A percentile compares a stretch with the other conserved stretches of the same genome.
Conservation (phyloP, 257 asterid genomes). For the Galeopsis tetrahit region DNA sequence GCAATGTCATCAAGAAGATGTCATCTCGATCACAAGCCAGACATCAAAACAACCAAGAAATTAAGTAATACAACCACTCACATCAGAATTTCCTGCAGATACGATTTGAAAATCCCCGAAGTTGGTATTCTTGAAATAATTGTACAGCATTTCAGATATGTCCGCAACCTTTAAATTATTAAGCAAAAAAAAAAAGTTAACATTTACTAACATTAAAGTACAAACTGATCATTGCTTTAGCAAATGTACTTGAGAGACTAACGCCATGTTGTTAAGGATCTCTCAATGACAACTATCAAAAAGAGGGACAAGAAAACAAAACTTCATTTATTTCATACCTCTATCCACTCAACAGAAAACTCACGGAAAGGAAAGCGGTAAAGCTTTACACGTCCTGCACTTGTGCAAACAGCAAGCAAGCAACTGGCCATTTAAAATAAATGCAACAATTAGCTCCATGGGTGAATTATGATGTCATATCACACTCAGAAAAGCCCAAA, state of each 20-base stretch:
- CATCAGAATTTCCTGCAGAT: slow-evolving; percentile 49
- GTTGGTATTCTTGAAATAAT: slow-evolving; percentile 46
- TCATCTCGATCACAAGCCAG: slow-evolving; percentile 23
- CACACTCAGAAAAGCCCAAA: not conserved
- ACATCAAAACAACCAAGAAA: slow-evolving; percentile 32
- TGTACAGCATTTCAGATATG: slow-evolving; percentile 63
- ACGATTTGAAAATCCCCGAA: slow-evolving; percentile 53
- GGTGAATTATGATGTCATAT: slow-evolving; percentile 17
- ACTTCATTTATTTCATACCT: slow-evolving; percentile 51
- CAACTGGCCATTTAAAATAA: slow-evolving; percentile 53
- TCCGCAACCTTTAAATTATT: slow-evolving; percentile 61
- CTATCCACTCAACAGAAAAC: slow-evolving; percentile 77
- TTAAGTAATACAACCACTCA: slow-evolving; percentile 42
- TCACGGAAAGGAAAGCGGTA: slow-evolving; percentile 80
- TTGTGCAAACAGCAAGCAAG: slow-evolving; percentile 92
- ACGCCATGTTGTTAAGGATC: slow-evolving; percentile 3
- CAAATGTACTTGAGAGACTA: slow-evolving; percentile 28
- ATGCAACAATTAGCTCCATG: slow-evolving; percentile 28
- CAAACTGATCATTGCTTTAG: slow-evolving; percentile 2
- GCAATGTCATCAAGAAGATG: slow-evolving; percentile 12
- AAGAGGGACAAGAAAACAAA: slow-evolving; percentile 6
- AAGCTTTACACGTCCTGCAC: slow-evolving; percentile 73
- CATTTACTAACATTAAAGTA: slow-evolving; percentile 12
- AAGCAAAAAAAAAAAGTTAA: slow-evolving; percentile 16
- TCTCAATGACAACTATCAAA: not conserved